These are phyloP conservation scores for Aureobasidium sp. DNA, from an alignment of 2,329 filamentous ascomycete species.

Conservation along the genomic window DNA sequence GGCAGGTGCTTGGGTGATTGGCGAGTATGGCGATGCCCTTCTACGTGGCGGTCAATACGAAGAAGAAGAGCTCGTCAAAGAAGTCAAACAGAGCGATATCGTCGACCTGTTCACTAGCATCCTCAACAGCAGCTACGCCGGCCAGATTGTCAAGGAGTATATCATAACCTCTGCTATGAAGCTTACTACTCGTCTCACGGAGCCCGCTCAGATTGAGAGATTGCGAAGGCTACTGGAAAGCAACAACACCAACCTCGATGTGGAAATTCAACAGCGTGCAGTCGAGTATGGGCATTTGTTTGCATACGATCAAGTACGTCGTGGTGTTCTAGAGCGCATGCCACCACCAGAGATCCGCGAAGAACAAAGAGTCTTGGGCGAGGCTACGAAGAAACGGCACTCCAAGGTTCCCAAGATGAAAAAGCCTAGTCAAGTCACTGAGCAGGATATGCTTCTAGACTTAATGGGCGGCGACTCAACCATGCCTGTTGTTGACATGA, in stretches of 20 bases:
- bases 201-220: slow-evolving; percentile 78
- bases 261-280: slow-evolving; percentile 92
- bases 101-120: slow-evolving; percentile 90
- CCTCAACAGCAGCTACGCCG: slow-evolving; percentile 88
- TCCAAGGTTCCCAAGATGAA: slow-evolving; percentile 62
- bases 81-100: slow-evolving; percentile 81
- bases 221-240: slow-evolving; percentile 69
- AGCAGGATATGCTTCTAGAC: slow-evolving; percentile 86
- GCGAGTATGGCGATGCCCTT: slow-evolving; percentile 91
- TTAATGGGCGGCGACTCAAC: slow-evolving; percentile 75
- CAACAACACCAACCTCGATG: slow-evolving; percentile 80
- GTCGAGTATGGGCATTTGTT: slow-evolving; percentile 97
- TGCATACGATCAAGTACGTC: slow-evolving; percentile 75
- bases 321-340: slow-evolving; percentile 94
- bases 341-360: slow-evolving; percentile 94
- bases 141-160: slow-evolving; percentile 87
- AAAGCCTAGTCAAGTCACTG: slow-evolving; percentile 70
- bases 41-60: slow-evolving; percentile 85
- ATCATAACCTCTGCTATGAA: slow-evolving; percentile 95
- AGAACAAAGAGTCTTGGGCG: slow-evolving; percentile 82
- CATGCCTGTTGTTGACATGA: slow-evolving; percentile 51
- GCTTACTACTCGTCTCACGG: slow-evolving; percentile 78
- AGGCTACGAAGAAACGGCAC: slow-evolving; percentile 51
- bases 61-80: slow-evolving; percentile 78
- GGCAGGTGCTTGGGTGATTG: slow-evolving; percentile 93